Percentiles rank a stretch among this genome's conserved stretches.
Conservation (phyloP, 1,284 basidiomycete species). For the Rhodotorula sp. region DNA sequence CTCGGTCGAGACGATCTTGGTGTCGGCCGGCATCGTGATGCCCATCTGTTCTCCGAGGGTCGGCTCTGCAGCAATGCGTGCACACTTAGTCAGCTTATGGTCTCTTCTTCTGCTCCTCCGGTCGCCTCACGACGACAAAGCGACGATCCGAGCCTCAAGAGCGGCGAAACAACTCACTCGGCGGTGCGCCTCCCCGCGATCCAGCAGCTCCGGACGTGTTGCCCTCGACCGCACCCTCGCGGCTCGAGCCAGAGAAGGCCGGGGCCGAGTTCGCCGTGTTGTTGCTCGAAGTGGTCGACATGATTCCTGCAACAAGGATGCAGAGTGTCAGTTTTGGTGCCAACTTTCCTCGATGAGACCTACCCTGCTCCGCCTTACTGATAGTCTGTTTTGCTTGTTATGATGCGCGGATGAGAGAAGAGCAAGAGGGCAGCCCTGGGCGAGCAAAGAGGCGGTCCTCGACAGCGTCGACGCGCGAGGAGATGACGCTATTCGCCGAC, state of each 20-base stretch:
- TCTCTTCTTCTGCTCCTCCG: too few relatives aligned
- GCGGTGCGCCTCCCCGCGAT: background rate
- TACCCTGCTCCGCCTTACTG: too few relatives aligned
- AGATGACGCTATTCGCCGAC: conserved; percentile 1
- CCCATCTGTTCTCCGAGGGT: conserved; percentile 17
- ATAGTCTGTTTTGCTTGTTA: too few relatives aligned
- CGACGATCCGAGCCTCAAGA: rapidly evolving
- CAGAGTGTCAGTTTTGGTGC: too few relatives aligned
- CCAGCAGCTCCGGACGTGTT: conserved; percentile 25
- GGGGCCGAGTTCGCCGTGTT: conserved; percentile 18
- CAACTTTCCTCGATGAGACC: too few relatives aligned
- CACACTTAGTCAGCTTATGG: too few relatives aligned
- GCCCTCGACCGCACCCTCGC: conserved; percentile 12
- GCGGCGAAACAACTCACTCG: conserved; percentile 3
- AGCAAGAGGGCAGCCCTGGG: too few relatives aligned
- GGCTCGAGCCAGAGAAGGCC: conserved; percentile 23
- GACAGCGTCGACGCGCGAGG: background rate
- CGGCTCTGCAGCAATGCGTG: background rate
- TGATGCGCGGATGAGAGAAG: too few relatives aligned
- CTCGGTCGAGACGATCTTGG: background rate
- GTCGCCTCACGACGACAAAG: too few relatives aligned
- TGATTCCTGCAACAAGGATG: background rate
- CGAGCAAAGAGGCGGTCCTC: background rate
- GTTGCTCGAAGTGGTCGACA: background rate
- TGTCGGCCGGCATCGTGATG: conserved; percentile 6